These are phyloP conservation scores for Tarenaya hassleriana DNA, from an alignment of 345 rosid species.

Conservation along the genomic window DNA sequence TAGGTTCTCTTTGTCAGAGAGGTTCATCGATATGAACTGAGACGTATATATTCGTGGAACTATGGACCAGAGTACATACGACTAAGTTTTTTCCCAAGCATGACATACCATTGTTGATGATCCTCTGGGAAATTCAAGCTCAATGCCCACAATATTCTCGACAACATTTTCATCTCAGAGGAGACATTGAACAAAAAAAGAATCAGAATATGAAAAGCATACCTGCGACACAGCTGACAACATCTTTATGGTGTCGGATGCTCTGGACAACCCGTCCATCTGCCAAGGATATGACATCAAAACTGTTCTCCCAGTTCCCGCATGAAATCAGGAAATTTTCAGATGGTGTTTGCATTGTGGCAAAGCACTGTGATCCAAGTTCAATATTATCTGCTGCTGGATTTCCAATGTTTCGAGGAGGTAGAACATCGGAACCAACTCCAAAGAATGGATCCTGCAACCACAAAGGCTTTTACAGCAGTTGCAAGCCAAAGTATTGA, in stretches of 20 bases:
- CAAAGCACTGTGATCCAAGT: slow-evolving; percentile 81
- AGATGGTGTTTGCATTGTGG: slow-evolving; percentile 56
- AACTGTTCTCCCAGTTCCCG: slow-evolving; percentile 98
- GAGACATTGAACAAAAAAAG: slow-evolving; percentile 6
- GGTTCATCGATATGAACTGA: too few species aligned
- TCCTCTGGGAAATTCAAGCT: too few species aligned
- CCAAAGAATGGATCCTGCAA: slow-evolving; percentile 92
- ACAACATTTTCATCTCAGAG: slow-evolving; percentile 17
- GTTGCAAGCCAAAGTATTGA: background rate
- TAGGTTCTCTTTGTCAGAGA: background rate
- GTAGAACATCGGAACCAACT: slow-evolving; percentile 86
- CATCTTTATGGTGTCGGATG: slow-evolving; percentile 89
- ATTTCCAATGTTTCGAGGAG: slow-evolving; percentile 81
- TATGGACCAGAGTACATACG: too few species aligned
- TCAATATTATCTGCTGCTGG: slow-evolving; percentile 74
- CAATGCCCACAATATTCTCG: background rate
- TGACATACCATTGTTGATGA: too few species aligned
- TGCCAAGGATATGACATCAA: slow-evolving; percentile 74
- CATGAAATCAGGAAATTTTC: slow-evolving; percentile 86
- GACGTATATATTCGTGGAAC: too few species aligned
- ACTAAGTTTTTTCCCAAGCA: too few species aligned
- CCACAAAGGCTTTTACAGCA: slow-evolving; percentile 16
- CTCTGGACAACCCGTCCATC: slow-evolving; percentile 96
- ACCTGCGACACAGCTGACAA: slow-evolving; percentile 99
- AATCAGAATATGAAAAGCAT: slow-evolving; percentile 18